phyloP scores from a whole-genome alignment of 306 rosid species.

The Dryas octopetala region DNA sequence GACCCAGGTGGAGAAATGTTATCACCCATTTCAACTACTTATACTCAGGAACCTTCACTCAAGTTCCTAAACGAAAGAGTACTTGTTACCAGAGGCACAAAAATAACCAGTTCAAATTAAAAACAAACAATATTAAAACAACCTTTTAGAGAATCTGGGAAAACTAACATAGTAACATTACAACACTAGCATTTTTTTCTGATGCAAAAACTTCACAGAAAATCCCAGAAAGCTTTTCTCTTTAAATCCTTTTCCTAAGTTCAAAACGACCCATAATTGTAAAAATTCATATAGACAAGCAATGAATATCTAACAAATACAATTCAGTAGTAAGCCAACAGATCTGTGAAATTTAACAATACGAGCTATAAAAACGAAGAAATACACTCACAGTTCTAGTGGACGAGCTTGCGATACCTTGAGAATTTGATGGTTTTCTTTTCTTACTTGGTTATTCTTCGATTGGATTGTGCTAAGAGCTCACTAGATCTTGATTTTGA shows the following conservation, averaged over 20 bases:
- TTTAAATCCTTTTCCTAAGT: background rate
- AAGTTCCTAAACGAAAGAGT: background rate
- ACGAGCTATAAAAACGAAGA: background rate
- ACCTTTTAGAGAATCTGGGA: background rate
- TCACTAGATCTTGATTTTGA: slow-evolving; percentile 10
- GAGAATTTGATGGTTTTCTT: background rate
- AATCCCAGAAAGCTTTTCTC: background rate
- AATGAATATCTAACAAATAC: background rate
- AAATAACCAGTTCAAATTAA: background rate
- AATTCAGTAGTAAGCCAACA: background rate
- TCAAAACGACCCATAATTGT: background rate
- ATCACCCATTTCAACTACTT: slow-evolving; percentile 41
- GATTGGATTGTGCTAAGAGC: background rate
- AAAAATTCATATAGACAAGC: background rate
- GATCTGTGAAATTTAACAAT: slow-evolving; percentile 18
- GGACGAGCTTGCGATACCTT: background rate
- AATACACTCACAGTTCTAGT: slow-evolving; percentile 15
- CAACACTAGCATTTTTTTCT: background rate
- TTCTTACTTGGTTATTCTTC: background rate
- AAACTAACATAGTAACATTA: background rate
- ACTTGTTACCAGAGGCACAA: background rate
- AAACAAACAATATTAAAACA: background rate
- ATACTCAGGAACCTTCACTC: background rate
- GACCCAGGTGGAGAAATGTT: slow-evolving; percentile 43
- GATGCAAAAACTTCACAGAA: background rate